phyloP scores from a whole-genome alignment of 495 filamentous ascomycete genomes.

The Neurospora sp. region DNA sequence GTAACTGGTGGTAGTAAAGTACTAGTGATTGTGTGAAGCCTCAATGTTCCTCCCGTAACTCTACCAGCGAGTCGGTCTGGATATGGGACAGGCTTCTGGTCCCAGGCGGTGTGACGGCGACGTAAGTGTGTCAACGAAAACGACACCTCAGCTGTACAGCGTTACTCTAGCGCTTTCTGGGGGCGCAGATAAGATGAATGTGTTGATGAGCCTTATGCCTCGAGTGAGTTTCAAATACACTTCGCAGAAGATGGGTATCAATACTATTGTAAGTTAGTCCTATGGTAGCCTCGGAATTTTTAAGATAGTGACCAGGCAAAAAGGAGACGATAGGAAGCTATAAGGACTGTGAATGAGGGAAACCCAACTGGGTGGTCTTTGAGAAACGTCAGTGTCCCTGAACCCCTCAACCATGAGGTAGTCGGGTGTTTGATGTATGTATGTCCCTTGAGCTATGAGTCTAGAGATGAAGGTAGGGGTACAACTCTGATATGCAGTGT shows the following conservation, averaged over 20 bases:
- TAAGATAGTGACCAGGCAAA: neutral
- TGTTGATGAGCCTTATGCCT: neutral
- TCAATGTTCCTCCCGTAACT: neutral
- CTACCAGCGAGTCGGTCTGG: neutral
- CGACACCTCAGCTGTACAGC: neutral
- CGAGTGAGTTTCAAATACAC: neutral
- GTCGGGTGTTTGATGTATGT: neutral
- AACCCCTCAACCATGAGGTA: neutral
- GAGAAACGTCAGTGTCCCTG: neutral
- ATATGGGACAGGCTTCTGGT: neutral
- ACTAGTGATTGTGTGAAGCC: neutral
- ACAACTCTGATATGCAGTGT: neutral
- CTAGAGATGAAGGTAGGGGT: neutral
- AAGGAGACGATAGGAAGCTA: neutral
- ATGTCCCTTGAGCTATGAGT: neutral
- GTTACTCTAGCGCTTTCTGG: neutral
- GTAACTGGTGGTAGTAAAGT: neutral
- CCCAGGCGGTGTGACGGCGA: neutral
- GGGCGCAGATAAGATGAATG: neutral
- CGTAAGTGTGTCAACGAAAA: neutral
- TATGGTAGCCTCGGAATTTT: neutral
- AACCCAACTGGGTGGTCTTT: neutral
- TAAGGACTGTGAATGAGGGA: neutral
- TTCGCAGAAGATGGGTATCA: neutral
- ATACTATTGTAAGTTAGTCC: neutral